Evolutionary conservation across 495 filamentous ascomycete species (phyloP).

Genomic region (Chlorociboria aeruginascens): DNA sequence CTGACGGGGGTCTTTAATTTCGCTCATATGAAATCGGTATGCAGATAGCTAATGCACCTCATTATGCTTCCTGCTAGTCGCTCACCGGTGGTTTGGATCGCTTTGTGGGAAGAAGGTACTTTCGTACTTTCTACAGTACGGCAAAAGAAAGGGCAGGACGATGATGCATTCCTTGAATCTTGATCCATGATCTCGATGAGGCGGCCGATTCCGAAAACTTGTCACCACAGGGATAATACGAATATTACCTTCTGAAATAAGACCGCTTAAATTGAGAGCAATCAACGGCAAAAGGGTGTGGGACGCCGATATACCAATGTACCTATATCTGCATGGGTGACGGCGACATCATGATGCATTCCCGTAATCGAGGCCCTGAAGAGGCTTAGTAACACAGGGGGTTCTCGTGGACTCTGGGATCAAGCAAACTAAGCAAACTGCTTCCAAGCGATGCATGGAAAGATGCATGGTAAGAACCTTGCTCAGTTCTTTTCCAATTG

Average conservation of each 20-base stretch:
- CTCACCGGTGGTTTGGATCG: conserved; percentile 16
- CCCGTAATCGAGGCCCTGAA: background rate
- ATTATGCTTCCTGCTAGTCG: conserved; percentile 14
- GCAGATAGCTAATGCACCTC: conserved; percentile 18
- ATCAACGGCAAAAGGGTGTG: no score
- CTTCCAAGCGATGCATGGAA: conserved; percentile 7
- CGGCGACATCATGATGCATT: conserved; percentile 9
- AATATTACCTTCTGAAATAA: no score
- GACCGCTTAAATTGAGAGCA: no score
- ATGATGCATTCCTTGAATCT: background rate
- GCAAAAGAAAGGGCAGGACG: background rate
- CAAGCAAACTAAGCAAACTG: background rate
- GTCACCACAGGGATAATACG: no score
- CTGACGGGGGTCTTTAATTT: no score
- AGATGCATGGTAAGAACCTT: conserved; percentile 4
- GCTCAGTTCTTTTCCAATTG: background rate
- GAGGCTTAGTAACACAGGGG: conserved; percentile 3
- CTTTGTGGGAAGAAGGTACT: conserved; percentile 6
- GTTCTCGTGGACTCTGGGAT: conserved; percentile 17
- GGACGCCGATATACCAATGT: background rate
- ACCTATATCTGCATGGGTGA: background rate
- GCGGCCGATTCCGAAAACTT: no score
- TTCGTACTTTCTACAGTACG: no score
- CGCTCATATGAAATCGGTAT: conserved; percentile 1
- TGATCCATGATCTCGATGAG: background rate